A percentile compares a stretch with the other conserved stretches of the same genome.
Conservation (phyloP, 768 basidiomycete genomes). For the Kwoniella sp. region DNA sequence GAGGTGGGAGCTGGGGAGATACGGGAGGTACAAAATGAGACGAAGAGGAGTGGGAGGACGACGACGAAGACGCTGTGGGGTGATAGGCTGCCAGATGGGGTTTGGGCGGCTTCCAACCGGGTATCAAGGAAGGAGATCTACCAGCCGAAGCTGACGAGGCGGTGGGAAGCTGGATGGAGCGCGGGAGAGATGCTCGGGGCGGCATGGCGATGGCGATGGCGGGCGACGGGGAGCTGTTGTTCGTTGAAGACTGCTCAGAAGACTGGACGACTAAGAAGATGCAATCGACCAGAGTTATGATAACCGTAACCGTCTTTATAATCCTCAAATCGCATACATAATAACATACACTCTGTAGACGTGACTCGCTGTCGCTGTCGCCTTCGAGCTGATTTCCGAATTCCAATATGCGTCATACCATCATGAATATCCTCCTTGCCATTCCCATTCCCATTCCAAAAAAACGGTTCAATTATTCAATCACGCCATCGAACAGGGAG, state of each 20-base stretch:
- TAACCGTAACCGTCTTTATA: background rate
- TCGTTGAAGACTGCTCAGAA: too few species aligned
- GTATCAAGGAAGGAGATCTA: slow-evolving; percentile 4
- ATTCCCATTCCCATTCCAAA: slow-evolving; percentile 9
- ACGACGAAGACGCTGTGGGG: slow-evolving; percentile 9
- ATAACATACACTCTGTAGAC: too few species aligned
- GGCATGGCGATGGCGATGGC: slow-evolving; percentile 10
- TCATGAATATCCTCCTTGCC: background rate
- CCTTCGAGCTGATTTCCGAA: slow-evolving; percentile 14
- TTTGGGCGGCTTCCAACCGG: slow-evolving; percentile 30
- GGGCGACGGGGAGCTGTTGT: background rate
- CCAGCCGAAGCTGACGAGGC: background rate
- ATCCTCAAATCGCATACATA: background rate
- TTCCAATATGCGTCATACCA: background rate
- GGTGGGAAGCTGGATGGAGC: slow-evolving; percentile 22
- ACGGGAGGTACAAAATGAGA: slow-evolving; percentile 26
- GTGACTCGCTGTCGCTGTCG: too few species aligned
- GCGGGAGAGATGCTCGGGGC: slow-evolving; percentile 25
- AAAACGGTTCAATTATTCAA: background rate
- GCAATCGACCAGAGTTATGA: too few species aligned
- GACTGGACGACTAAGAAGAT: too few species aligned
- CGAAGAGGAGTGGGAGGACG: slow-evolving; percentile 6
- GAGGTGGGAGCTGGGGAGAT: slow-evolving; percentile 36
- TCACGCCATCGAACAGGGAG: slow-evolving; percentile 25
- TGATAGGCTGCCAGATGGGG: slow-evolving; percentile 30